phyloP scores from a whole-genome alignment of 768 basidiomycete genomes.

The Mycena alexandri region DNA sequence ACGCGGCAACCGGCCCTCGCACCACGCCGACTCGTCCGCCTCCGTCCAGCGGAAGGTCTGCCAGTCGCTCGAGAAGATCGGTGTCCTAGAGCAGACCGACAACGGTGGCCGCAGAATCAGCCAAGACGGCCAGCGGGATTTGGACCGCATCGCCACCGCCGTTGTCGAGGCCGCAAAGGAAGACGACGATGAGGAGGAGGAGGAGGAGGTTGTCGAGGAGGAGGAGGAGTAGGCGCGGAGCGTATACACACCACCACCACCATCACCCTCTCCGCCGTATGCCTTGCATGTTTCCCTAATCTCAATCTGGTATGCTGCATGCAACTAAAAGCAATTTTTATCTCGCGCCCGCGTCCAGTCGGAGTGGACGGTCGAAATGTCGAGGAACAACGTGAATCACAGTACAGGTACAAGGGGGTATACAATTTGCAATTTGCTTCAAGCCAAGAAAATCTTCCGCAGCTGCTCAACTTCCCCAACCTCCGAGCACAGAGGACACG shows the following conservation, averaged over 20 bases:
- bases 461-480: constrained; percentile 17
- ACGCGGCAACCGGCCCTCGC: constrained; percentile 96
- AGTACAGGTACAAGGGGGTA: background rate
- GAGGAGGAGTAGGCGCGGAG: constrained; percentile 65
- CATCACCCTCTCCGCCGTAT: constrained; percentile 45
- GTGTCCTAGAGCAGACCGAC: constrained; percentile 92
- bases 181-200: constrained; percentile 81
- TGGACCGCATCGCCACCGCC: constrained; percentile 93
- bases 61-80: constrained; percentile 98
- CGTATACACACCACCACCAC: background rate
- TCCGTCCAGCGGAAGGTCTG: constrained; percentile 95
- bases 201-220: constrained; percentile 72
- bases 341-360: too few relatives aligned
- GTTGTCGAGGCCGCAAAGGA: constrained; percentile 85
- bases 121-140: constrained; percentile 96
- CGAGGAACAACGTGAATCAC: too few relatives aligned
- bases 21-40: constrained; percentile 89
- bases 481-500: constrained; percentile 33
- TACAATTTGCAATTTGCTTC: background rate
- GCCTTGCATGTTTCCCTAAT: constrained; percentile 55
- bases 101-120: constrained; percentile 96
- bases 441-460: constrained; percentile 35
- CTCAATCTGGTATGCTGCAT: constrained; percentile 56
- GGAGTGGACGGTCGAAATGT: too few relatives aligned
- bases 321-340: constrained; percentile 49